Percentiles rank a stretch among this genome's conserved stretches.
Evolutionary conservation across 2,329 filamentous ascomycete genomes (phyloP).

Genomic region (Hortaea werneckii): DNA sequence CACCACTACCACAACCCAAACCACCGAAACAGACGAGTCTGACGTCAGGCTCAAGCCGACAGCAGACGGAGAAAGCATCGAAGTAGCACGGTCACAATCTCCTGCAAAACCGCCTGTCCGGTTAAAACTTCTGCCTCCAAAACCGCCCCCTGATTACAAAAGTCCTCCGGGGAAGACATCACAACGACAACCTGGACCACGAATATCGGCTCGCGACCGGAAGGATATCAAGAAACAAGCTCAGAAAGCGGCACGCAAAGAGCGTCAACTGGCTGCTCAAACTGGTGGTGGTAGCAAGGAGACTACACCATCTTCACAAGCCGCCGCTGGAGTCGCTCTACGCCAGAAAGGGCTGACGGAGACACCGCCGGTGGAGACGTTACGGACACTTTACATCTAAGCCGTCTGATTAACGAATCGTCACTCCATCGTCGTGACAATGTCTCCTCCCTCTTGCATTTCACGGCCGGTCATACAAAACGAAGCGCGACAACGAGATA

Average conservation of each 20-base stretch:
- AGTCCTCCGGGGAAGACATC: slow-evolving; percentile 18
- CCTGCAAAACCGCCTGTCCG: slow-evolving; percentile 13
- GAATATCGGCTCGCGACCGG: slow-evolving; percentile 26
- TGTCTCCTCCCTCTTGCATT: not conserved
- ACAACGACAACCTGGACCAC: slow-evolving; percentile 26
- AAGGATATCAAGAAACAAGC: slow-evolving; percentile 32
- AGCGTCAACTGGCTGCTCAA: slow-evolving; percentile 24
- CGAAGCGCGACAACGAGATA: slow-evolving; percentile 5
- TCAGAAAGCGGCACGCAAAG: slow-evolving; percentile 32
- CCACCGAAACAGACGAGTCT: slow-evolving; percentile 10
- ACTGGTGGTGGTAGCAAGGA: slow-evolving; percentile 3
- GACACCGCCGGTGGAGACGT: slow-evolving; percentile 26
- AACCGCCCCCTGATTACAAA: slow-evolving; percentile 15
- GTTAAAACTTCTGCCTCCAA: slow-evolving; percentile 26
- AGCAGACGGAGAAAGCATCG: slow-evolving; percentile 2
- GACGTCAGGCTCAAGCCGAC: slow-evolving; percentile 6
- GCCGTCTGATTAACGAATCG: not conserved
- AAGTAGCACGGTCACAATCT: not conserved
- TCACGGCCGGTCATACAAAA: slow-evolving; percentile 1
- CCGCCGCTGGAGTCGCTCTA: slow-evolving; percentile 18
- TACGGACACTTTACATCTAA: slow-evolving; percentile 30
- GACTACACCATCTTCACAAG: slow-evolving; percentile 7
- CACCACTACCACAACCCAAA: slow-evolving; percentile 9
- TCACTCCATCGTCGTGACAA: not conserved
- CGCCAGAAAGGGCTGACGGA: slow-evolving; percentile 23